A percentile compares a stretch with the other conserved stretches of the same genome.
These are phyloP conservation scores for Cryptococcus sp. DNA, from an alignment of 1,284 basidiomycete genomes.

Conservation along the genomic window DNA sequence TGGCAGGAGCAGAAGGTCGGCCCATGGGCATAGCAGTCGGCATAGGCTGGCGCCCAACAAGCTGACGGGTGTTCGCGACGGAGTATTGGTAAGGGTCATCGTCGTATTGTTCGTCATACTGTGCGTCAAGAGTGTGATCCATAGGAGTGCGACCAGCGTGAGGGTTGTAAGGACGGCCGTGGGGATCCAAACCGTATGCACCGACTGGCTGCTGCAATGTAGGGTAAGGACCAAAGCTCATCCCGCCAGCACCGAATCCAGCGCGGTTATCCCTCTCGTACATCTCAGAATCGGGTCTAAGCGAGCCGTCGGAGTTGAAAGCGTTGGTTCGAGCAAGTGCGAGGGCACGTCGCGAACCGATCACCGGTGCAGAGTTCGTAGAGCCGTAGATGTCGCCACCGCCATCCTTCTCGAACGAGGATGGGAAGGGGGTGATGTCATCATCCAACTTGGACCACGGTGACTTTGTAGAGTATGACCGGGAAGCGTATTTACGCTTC, in stretches of 20 bases:
- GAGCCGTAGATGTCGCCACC: slow-evolving; percentile 37
- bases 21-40: slow-evolving; percentile 40
- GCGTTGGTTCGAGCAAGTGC: slow-evolving; percentile 36
- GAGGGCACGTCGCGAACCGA: slow-evolving; percentile 38
- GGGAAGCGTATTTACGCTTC: slow-evolving; percentile 31
- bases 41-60: slow-evolving; percentile 33
- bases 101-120: slow-evolving; percentile 11
- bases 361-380: slow-evolving; percentile 29
- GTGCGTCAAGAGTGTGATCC: slow-evolving; percentile 22
- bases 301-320: slow-evolving; percentile 29
- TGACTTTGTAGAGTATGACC: slow-evolving; percentile 27
- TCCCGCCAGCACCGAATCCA: slow-evolving; percentile 34
- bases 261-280: slow-evolving; percentile 34
- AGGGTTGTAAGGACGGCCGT: slow-evolving; percentile 37
- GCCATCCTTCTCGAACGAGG: slow-evolving; percentile 24
- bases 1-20: slow-evolving; percentile 37
- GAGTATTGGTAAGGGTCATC: slow-evolving; percentile 13
- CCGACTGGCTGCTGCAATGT: slow-evolving; percentile 9
- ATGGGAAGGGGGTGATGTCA: slow-evolving; percentile 45
- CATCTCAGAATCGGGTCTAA: slow-evolving; percentile 32
- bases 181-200: slow-evolving; percentile 32
- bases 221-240: slow-evolving; percentile 23
- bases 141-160: slow-evolving; percentile 32
- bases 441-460: slow-evolving; percentile 47
- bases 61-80: slow-evolving; percentile 31